phyloP scores from a whole-genome alignment of 2,329 filamentous ascomycete species.

The Cryphonectria naterciae region DNA sequence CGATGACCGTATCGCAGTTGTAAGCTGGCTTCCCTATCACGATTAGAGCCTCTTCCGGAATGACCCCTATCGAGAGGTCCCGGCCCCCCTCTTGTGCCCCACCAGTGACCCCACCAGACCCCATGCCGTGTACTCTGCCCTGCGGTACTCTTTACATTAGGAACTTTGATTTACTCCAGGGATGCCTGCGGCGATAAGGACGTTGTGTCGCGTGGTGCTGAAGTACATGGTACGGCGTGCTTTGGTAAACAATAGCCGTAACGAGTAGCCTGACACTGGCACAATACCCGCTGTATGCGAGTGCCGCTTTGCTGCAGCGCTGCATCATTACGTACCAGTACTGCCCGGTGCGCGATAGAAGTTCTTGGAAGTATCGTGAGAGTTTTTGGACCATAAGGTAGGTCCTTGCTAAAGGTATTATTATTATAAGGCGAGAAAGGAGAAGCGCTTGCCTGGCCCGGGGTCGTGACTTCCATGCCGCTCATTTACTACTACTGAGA shows the following conservation, averaged over 20 bases:
- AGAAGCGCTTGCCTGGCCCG: not conserved
- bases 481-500: not conserved
- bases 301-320: not conserved
- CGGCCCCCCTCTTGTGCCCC: not conserved
- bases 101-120: not conserved
- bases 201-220: not conserved
- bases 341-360: constrained; percentile 10
- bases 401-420: not conserved
- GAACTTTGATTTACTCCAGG: not conserved
- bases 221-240: not conserved
- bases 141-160: not conserved
- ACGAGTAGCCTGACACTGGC: not conserved
- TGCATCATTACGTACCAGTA: constrained; percentile 23
- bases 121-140: not conserved
- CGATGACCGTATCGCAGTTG: not conserved
- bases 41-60: constrained; percentile 3
- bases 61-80: constrained; percentile 1
- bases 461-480: not conserved
- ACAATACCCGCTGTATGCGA: not conserved
- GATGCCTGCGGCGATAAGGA: constrained; percentile 1
- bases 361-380: constrained; percentile 7
- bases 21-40: not conserved
- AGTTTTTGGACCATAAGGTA: not conserved
- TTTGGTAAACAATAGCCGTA: not conserved
- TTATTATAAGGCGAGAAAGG: not conserved